Evolutionary conservation across 208 protist genomes (phyloP), one percentile per base, ranked within the genome.

Genomic region (Crithidia acanthocephali): DNA sequence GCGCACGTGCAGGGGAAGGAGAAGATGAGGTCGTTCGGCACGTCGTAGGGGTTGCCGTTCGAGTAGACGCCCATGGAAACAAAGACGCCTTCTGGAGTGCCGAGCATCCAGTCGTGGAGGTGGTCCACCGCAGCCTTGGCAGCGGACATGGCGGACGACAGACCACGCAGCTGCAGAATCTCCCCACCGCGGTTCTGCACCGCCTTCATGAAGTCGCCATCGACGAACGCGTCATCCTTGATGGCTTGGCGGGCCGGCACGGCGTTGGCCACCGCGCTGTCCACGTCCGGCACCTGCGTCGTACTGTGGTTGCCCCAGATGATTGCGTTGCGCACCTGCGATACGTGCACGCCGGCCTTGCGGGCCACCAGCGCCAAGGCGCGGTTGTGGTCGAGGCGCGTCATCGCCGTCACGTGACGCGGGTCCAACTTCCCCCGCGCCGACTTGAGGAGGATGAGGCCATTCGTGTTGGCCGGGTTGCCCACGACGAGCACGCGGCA

Each of bases 401-500:
- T 99, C 53, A 99, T 86, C 15, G 97, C 93, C 13, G 95, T 96
- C 56, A 99, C 98, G 79, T 99, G 96, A 61, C 85, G 72, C 11
- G 81, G 74, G 20, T 93, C 87, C 16, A 98, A 51, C 64, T 85
- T 90, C 22, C 80, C 86, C 15, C 87, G 74, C 13, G 85, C 56
- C 32, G 80, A 68, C 28, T 91, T 72, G n/a, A 98, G 95, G 20
- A 97, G 83, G 59, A 99, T 95, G 20, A 98, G 77, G 0, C 92
- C 91, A 79, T 99, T 99, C 27, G 98, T 99, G 83, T 99, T 99
- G 32, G 98, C 98, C 18, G 98, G 98, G 72, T 99, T 99, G 58
- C 98, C 97, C 0, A 99, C 97, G 25, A 99, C 95, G 7, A 98
- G 64, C 9, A 97, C 87, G 42, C 78, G 84, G 66, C 97, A 94